phyloP scores from a whole-genome alignment of 176 grass and related monocot species.

The Typha latifolia region DNA sequence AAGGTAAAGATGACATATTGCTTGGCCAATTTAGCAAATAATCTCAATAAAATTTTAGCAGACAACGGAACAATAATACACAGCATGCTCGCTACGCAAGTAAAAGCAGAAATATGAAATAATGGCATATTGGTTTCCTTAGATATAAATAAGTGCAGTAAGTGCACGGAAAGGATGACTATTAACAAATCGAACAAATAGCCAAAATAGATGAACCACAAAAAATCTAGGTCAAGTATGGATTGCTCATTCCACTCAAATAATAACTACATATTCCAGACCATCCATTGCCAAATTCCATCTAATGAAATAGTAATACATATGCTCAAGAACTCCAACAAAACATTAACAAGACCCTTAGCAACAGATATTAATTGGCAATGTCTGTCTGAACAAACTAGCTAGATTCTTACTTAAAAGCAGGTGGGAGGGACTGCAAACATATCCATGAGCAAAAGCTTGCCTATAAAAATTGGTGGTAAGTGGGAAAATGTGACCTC shows the following conservation, averaged over 20 bases:
- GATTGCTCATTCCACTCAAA: neutral
- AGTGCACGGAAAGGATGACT: neutral
- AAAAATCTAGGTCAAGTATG: neutral
- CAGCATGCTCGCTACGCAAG: no score
- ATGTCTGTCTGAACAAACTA: conserved; percentile 34
- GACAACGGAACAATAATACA: no score
- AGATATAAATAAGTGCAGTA: no score
- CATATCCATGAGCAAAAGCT: neutral
- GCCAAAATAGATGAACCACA: neutral
- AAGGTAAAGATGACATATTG: no score
- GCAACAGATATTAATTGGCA: conserved; percentile 31
- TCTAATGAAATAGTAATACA: conserved; percentile 18
- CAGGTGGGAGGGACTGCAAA: neutral
- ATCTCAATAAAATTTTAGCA: no score
- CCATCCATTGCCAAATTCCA: conserved; percentile 29
- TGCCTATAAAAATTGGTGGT: neutral
- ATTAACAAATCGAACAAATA: neutral
- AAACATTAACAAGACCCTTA: conserved; percentile 21
- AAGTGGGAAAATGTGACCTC: neutral
- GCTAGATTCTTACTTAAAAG: conserved; percentile 20
- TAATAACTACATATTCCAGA: neutral
- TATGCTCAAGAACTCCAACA: conserved; percentile 19
- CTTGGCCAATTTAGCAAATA: no score
- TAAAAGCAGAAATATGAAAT: no score
- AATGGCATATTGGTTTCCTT: no score